Percentiles rank a stretch among this genome's conserved stretches.
Conservation (phyloP, 352 stramenopile species). For the Globisporangium lucens region DNA sequence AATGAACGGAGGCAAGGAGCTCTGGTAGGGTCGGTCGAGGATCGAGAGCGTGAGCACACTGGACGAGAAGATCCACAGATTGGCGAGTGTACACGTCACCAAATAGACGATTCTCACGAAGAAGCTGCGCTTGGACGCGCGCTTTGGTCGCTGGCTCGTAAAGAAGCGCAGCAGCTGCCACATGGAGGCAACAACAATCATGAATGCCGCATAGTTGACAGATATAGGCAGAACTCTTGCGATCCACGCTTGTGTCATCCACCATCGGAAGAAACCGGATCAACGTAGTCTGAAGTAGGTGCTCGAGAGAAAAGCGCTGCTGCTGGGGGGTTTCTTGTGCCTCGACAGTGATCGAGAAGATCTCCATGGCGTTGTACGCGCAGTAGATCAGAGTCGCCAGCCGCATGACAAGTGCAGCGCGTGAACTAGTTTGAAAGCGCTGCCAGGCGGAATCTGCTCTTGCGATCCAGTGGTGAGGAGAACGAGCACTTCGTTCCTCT, state of each 20-base stretch:
- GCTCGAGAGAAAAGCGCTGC: too few species aligned
- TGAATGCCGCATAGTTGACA: conserved; percentile 16
- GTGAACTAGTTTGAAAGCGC: too few species aligned
- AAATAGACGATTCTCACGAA: conserved; percentile 27
- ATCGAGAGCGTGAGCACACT: conserved; percentile 13
- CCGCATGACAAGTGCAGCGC: too few species aligned
- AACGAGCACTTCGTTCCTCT: background rate
- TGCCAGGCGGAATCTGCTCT: background rate
- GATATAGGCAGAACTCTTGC: conserved; percentile 27
- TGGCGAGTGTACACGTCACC: conserved; percentile 19
- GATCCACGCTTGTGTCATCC: conserved; percentile 39
- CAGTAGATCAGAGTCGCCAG: too few species aligned
- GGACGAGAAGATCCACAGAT: conserved; percentile 34
- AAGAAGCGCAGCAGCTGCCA: conserved; percentile 29
- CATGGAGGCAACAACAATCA: conserved; percentile 17
- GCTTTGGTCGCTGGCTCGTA: background rate
- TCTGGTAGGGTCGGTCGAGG: too few species aligned
- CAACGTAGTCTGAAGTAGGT: too few species aligned
- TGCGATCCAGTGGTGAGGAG: background rate
- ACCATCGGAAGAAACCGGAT: too few species aligned
- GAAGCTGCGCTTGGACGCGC: background rate
- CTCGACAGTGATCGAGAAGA: too few species aligned
- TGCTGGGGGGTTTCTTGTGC: too few species aligned
- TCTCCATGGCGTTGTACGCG: too few species aligned
- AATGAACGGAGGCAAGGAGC: too few species aligned